Evolutionary conservation across 768 basidiomycete genomes (phyloP).

Genomic region (Suillus clintonianus): DNA sequence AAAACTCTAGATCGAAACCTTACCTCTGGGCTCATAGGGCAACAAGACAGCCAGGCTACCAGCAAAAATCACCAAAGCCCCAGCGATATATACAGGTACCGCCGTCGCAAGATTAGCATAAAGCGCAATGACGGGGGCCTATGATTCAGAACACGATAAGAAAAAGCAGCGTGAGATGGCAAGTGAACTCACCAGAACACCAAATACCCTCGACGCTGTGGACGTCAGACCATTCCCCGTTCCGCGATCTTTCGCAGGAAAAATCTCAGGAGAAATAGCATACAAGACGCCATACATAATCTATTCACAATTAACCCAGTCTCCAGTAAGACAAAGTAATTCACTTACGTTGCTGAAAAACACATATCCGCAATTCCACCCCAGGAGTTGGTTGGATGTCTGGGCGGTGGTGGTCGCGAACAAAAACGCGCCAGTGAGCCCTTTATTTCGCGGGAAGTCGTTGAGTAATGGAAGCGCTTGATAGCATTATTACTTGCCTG

Average conservation of each 20-base stretch:
- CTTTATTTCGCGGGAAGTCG: slow-evolving; percentile 49
- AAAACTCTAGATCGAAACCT: slow-evolving; percentile 56
- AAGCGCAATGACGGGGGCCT: slow-evolving; percentile 75
- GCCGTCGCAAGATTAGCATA: slow-evolving; percentile 65
- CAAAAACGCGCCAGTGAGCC: slow-evolving; percentile 74
- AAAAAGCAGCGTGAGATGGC: neutral
- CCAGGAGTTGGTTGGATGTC: slow-evolving; percentile 65
- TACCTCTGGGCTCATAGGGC: slow-evolving; percentile 78
- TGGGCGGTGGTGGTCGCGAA: slow-evolving; percentile 75
- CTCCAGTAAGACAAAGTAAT: neutral
- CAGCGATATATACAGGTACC: slow-evolving; percentile 73
- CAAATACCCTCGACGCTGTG: slow-evolving; percentile 63
- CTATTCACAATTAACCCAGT: slow-evolving; percentile 24
- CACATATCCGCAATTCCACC: slow-evolving; percentile 80
- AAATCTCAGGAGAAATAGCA: slow-evolving; percentile 68
- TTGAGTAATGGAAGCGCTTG: slow-evolving; percentile 40
- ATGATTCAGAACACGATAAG: neutral
- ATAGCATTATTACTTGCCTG: slow-evolving; percentile 45
- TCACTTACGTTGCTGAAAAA: slow-evolving; percentile 58
- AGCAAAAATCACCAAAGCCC: slow-evolving; percentile 60
- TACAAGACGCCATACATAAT: slow-evolving; percentile 80
- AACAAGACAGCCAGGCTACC: slow-evolving; percentile 62
- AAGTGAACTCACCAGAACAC: slow-evolving; percentile 56
- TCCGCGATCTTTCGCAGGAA: slow-evolving; percentile 71
- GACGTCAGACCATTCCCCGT: slow-evolving; percentile 70